These are phyloP conservation scores for Stemphylium beticola DNA, from an alignment of 2,329 filamentous ascomycete genomes.

Conservation along the genomic window DNA sequence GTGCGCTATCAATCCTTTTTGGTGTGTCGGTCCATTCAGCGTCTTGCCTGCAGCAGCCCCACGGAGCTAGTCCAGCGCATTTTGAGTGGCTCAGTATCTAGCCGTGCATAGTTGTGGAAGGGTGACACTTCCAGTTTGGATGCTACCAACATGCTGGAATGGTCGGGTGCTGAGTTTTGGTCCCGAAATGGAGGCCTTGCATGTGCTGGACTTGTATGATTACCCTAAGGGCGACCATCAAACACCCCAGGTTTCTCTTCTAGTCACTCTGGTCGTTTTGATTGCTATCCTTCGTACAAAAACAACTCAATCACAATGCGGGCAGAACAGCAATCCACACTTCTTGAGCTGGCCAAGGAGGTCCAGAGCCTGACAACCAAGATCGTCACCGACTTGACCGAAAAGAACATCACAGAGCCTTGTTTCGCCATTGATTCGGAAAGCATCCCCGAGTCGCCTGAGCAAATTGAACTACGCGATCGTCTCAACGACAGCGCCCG, in stretches of 20 bases:
- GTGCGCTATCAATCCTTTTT: neutral
- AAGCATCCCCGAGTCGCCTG: conserved; percentile 12
- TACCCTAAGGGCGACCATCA: neutral
- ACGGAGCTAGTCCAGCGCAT: neutral
- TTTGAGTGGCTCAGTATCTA: neutral
- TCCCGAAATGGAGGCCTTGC: no score
- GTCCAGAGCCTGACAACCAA: conserved; percentile 16
- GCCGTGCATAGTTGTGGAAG: neutral
- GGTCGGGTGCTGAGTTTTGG: neutral
- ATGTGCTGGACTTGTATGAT: no score
- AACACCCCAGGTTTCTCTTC: neutral
- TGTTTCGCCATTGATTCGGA: conserved; percentile 16
- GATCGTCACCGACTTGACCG: conserved; percentile 16
- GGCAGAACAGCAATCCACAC: conserved; percentile 13
- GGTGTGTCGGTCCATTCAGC: neutral
- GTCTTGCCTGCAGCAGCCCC: neutral
- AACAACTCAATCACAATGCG: conserved; percentile 1
- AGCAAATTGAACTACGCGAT: conserved; percentile 17
- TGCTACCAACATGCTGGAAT: neutral
- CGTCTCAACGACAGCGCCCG: conserved; percentile 23
- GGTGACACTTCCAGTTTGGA: neutral
- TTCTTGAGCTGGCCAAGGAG: conserved; percentile 18
- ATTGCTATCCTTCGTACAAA: neutral
- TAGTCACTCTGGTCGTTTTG: neutral
- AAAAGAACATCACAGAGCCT: conserved; percentile 17